Conservation (phyloP, 2,329 filamentous ascomycete genomes). For the Exserohilum turcica region DNA sequence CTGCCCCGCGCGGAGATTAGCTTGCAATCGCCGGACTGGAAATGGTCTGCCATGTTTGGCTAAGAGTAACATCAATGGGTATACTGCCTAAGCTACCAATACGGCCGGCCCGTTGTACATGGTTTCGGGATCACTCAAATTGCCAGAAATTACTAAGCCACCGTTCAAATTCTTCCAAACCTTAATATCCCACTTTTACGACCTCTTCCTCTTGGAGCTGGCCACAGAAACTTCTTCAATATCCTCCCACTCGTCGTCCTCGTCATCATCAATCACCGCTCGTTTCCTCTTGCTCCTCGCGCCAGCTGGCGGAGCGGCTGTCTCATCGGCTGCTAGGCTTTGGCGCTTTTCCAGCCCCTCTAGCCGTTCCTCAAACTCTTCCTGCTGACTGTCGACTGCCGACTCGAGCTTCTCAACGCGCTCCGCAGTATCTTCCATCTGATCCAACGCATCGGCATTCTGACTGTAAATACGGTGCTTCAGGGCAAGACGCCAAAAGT, state of each 20-base stretch:
- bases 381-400: conserved; percentile 69
- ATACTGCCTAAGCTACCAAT: conserved; percentile 8
- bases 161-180: neutral
- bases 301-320: conserved; percentile 14
- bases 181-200: conserved; percentile 13
- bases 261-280: conserved; percentile 46
- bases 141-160: neutral
- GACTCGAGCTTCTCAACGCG: conserved; percentile 74
- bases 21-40: conserved; percentile 5
- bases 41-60: neutral
- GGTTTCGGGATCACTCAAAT: neutral
- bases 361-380: conserved; percentile 73
- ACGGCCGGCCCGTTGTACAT: neutral
- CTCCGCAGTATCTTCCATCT: conserved; percentile 68
- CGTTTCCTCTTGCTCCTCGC: conserved; percentile 38
- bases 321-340: conserved; percentile 26
- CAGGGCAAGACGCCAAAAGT: conserved; percentile 74
- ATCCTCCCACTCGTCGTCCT: conserved; percentile 48
- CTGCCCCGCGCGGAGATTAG: conserved; percentile 18
- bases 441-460: conserved; percentile 71
- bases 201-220: conserved; percentile 36
- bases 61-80: conserved; percentile 6
- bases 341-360: conserved; percentile 51
- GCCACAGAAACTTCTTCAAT: conserved; percentile 35
- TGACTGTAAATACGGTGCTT: conserved; percentile 78